Base-by-base conservation (phyloP, 2,329 filamentous ascomycete genomes). In the Fusarium paranaense region DNA sequence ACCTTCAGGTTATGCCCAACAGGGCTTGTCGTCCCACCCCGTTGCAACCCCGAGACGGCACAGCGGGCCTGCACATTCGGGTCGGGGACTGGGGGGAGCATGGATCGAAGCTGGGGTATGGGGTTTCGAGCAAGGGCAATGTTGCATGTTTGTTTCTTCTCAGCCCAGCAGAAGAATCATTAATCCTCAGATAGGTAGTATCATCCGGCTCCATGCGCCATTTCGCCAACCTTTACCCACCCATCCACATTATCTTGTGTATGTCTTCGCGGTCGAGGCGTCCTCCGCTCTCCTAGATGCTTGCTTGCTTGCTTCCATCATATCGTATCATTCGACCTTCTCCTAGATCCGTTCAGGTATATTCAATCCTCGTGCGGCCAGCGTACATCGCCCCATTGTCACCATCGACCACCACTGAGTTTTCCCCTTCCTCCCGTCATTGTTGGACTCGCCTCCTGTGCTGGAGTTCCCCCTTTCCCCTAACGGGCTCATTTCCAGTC, bases 331-430 rank as follows among this genome's bases (percentile, higher is more conserved):
- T 67, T 66, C 54, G 38, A 59, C 62, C 64, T 47, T 20, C 32
- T 59, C 58, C 40, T 30, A 54, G 54, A 47, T 64, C 66, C 68
- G 47, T 38, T 45, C 75, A 70, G 75, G 71, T 76, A 74, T 74
- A 76, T 73, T 66, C 69, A 73, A 69, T 67, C 56, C 61, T 52
- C 59, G 71, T 72, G 71, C 68, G 58, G 59, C 64, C 68, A 74
- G 71, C 71, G 71, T 74, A 63, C 71, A 74, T 38, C 52, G 71
- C 62, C 42, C 61, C 52, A 50, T 64, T 69, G 57, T 38, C 66
- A 59, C 69, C 47, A 11, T 71, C 52, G 18, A 40, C 61, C 40
- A 62, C 52, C 71, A 45, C 50, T 62, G 37, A 64, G 22, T 61
- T 60, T 61, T 30, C 64, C 30, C 60, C 9, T 27, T 32, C 42